These are phyloP conservation scores for Phialophora verrucosa DNA, from an alignment of 2,329 filamentous ascomycete genomes.

Conservation along the genomic window DNA sequence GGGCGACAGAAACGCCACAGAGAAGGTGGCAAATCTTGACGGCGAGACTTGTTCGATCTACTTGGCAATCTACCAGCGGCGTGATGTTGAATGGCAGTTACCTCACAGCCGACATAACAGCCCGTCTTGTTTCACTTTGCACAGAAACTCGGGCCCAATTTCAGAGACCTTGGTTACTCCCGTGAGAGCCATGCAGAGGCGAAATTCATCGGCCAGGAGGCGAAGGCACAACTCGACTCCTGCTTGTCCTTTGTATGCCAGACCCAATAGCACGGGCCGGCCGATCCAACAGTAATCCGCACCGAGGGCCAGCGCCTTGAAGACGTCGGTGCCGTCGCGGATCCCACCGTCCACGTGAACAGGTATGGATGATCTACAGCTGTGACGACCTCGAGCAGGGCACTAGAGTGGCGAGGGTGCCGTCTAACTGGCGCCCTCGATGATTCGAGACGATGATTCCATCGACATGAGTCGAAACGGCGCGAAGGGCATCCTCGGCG, in stretches of 20 bases:
- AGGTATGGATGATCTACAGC: conserved; percentile 40
- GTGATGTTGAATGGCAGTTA: conserved; percentile 1
- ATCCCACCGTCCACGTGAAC: conserved; percentile 62
- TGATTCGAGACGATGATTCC: conserved; percentile 50
- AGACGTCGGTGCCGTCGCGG: conserved; percentile 61
- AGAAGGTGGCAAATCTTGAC: conserved; percentile 7
- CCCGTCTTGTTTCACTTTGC: conserved; percentile 45
- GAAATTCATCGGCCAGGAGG: conserved; percentile 40
- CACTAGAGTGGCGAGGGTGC: conserved; percentile 46
- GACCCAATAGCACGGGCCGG: conserved; percentile 56
- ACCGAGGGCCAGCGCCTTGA: conserved; percentile 62
- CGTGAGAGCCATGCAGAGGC: conserved; percentile 40
- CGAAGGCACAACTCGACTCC: conserved; percentile 39
- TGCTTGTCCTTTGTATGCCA: conserved; percentile 44
- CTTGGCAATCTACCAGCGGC: conserved; percentile 3
- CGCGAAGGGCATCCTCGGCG: conserved; percentile 46
- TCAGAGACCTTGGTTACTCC: conserved; percentile 37
- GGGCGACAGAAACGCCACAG: conserved; percentile 1
- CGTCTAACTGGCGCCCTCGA: conserved; percentile 48
- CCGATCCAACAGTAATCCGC: conserved; percentile 59
- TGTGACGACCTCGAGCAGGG: conserved; percentile 40
- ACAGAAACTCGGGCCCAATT: conserved; percentile 46
- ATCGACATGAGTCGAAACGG: conserved; percentile 45
- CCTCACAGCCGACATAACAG: conserved; percentile 34
- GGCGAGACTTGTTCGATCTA: conserved; percentile 1